Percentiles rank a stretch among this genome's conserved stretches.
Evolutionary conservation across 2,329 filamentous ascomycete species (phyloP).

Genomic region (Cyphellophora attinorum): DNA sequence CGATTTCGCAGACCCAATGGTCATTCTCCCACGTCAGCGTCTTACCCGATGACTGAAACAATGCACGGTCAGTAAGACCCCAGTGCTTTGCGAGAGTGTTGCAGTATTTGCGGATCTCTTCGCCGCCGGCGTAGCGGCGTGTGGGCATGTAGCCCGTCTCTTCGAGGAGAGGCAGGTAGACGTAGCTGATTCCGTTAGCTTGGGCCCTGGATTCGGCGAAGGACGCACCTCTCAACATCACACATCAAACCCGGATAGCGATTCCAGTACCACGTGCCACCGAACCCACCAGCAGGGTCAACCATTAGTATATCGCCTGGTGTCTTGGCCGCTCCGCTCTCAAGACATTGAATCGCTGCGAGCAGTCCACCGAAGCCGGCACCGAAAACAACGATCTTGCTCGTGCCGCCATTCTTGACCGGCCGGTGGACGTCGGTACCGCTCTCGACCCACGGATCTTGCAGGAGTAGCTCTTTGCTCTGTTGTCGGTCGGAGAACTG

Average conservation of each 20-base stretch:
- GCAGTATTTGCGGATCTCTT: slow-evolving; percentile 5
- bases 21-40: slow-evolving; percentile 9
- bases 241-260: slow-evolving; percentile 41
- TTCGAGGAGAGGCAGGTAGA: slow-evolving; percentile 13
- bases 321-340: not conserved
- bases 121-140: slow-evolving; percentile 5
- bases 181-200: too few species aligned
- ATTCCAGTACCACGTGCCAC: slow-evolving; percentile 38
- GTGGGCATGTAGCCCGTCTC: slow-evolving; percentile 11
- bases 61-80: slow-evolving; percentile 3
- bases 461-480: not conserved
- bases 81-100: slow-evolving; percentile 5
- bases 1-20: slow-evolving; percentile 21
- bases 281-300: slow-evolving; percentile 32
- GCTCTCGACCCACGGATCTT: not conserved
- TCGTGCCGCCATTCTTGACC: not conserved
- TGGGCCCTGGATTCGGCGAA: too few species aligned
- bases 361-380: slow-evolving; percentile 12
- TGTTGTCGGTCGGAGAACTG: slow-evolving; percentile 2
- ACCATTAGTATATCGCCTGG: slow-evolving; percentile 10
- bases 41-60: slow-evolving; percentile 10
- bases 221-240: slow-evolving; percentile 28
- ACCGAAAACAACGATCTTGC: slow-evolving; percentile 10
- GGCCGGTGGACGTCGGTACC: not conserved
- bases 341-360: slow-evolving; percentile 6